Percentiles rank a stretch among this genome's conserved stretches.
These are phyloP conservation scores for Cardiospermum halicacabum DNA, from an alignment of 345 rosid species.

Conservation along the genomic window DNA sequence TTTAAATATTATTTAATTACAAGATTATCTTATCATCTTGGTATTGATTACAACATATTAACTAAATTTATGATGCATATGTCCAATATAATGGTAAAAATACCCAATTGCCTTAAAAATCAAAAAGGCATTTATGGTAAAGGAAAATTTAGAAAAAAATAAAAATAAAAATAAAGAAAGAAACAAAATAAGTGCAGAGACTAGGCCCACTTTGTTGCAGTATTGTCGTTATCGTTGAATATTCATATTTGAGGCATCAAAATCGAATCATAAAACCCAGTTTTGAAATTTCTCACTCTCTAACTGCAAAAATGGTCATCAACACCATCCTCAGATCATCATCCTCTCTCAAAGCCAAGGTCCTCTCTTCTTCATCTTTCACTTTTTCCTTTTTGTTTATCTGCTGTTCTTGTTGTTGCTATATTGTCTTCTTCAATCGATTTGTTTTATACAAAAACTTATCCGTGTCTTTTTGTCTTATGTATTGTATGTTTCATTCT, in stretches of 20 bases:
- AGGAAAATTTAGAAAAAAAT: neutral
- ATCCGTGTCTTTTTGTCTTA: no score
- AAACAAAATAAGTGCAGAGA: no score
- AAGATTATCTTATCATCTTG: no score
- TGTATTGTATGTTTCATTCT: no score
- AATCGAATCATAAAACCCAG: neutral
- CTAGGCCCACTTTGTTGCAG: neutral
- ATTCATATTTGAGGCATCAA: neutral
- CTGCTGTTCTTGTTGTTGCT: neutral
- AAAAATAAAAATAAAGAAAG: neutral
- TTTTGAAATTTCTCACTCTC: neutral
- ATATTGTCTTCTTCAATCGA: neutral
- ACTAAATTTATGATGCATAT: no score
- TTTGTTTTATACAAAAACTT: no score
- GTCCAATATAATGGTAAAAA: no score
- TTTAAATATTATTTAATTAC: no score
- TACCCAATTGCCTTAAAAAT: no score
- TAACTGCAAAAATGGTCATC: slow-evolving; percentile 6
- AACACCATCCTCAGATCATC: slow-evolving; percentile 2
- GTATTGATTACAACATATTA: no score
- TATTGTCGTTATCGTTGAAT: neutral
- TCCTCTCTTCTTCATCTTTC: neutral
- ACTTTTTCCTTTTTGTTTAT: neutral
- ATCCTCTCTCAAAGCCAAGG: slow-evolving; percentile 12
- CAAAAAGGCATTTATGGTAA: neutral